Conservation (phyloP, 441 rosid species). For the Adansonia rubrostipa region DNA sequence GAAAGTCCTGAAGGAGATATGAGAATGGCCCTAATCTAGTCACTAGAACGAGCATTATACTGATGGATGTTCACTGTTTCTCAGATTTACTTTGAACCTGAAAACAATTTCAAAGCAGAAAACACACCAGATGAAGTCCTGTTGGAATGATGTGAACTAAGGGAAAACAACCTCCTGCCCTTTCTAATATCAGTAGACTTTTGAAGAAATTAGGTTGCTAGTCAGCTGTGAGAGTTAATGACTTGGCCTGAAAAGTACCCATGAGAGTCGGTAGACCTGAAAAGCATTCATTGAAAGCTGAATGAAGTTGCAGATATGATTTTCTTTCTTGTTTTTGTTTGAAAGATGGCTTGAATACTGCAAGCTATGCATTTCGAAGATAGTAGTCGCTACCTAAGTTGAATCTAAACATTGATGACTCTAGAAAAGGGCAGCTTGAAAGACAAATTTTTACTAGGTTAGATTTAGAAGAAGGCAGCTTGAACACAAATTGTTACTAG, state of each 20-base stretch:
- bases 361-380: not conserved
- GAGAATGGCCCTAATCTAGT: not conserved
- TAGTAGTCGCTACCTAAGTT: not conserved
- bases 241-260: not conserved
- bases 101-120: not conserved
- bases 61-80: not conserved
- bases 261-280: not conserved
- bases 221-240: not conserved
- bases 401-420: not conserved
- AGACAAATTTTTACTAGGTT: not conserved
- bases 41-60: constrained; percentile 6
- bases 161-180: not conserved
- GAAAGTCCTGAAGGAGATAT: constrained; percentile 12
- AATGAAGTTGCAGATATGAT: not conserved
- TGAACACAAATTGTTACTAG: constrained; percentile 1
- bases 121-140: not conserved
- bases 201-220: not conserved
- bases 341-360: not conserved
- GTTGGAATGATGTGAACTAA: not conserved
- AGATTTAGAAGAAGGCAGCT: not conserved
- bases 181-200: not conserved
- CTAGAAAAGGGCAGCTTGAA: not conserved
- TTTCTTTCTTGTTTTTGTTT: not conserved
- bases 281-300: not conserved
- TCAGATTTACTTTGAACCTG: not conserved